Evolutionary conservation across 805 yeast species (phyloP).

Genomic region (Ogataea ramenticola): DNA sequence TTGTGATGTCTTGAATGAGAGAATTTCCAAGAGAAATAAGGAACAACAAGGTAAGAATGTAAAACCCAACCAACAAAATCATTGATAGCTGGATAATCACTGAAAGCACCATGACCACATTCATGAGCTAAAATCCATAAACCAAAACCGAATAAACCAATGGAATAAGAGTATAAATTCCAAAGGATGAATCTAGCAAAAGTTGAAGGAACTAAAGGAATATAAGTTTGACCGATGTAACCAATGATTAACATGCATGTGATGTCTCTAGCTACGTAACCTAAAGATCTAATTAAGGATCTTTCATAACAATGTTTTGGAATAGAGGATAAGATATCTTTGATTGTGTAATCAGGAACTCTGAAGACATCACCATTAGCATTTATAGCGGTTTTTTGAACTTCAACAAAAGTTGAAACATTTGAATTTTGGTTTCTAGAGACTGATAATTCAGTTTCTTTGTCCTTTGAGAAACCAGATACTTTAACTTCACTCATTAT

Average conservation of each 20-base stretch:
- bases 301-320: constrained; percentile 58
- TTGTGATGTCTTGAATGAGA: constrained; percentile 57
- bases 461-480: background rate
- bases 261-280: constrained; percentile 48
- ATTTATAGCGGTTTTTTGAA: constrained; percentile 33
- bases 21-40: constrained; percentile 58
- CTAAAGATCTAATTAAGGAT: constrained; percentile 39
- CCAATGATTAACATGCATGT: constrained; percentile 35
- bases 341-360: constrained; percentile 57
- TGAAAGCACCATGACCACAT: constrained; percentile 59
- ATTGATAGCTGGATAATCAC: constrained; percentile 45
- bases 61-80: constrained; percentile 55
- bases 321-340: constrained; percentile 48
- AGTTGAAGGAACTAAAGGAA: constrained; percentile 32
- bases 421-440: constrained; percentile 13
- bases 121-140: constrained; percentile 59
- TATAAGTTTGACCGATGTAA: constrained; percentile 33
- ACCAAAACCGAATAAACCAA: constrained; percentile 49
- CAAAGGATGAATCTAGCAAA: constrained; percentile 33
- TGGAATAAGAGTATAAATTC: constrained; percentile 30
- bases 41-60: constrained; percentile 51
- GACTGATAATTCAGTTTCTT: background rate
- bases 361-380: constrained; percentile 46
- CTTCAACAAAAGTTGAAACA: constrained; percentile 14
- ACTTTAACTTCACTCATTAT: background rate